phyloP scores from a whole-genome alignment of 2,329 filamentous ascomycete genomes.

The Neurospora sp. region DNA sequence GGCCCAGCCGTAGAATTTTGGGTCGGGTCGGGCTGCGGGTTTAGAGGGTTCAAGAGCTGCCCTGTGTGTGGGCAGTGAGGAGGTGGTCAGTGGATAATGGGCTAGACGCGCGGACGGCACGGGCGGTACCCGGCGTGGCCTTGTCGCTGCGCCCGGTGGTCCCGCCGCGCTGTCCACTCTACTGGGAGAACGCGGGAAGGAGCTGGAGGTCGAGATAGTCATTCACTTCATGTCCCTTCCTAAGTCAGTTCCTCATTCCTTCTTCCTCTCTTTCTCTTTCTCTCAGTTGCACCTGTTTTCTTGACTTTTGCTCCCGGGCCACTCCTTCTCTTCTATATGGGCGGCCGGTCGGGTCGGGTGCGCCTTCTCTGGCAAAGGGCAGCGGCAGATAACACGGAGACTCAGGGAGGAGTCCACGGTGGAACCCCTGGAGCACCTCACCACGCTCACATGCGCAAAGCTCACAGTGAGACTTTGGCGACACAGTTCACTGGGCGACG shows the following conservation, averaged over 20 bases:
- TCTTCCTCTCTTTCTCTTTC: not conserved
- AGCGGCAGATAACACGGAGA: not conserved
- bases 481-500: not conserved
- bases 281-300: not conserved
- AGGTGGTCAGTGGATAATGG: not conserved
- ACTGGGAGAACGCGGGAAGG: not conserved
- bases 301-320: not conserved
- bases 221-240: not conserved
- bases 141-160: not conserved
- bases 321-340: not conserved
- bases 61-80: not conserved
- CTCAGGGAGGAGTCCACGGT: not conserved
- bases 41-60: not conserved
- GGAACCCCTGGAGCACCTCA: not conserved
- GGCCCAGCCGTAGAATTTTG: not conserved
- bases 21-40: not conserved
- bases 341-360: not conserved
- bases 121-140: not conserved
- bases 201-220: not conserved
- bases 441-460: not conserved
- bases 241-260: not conserved
- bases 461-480: not conserved
- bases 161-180: not conserved
- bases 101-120: not conserved
- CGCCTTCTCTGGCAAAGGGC: not conserved